Evolutionary conservation across 306 rosid species (phyloP), one percentile per base, ranked within the genome.

Genomic region (Prinsepia uniflora): DNA sequence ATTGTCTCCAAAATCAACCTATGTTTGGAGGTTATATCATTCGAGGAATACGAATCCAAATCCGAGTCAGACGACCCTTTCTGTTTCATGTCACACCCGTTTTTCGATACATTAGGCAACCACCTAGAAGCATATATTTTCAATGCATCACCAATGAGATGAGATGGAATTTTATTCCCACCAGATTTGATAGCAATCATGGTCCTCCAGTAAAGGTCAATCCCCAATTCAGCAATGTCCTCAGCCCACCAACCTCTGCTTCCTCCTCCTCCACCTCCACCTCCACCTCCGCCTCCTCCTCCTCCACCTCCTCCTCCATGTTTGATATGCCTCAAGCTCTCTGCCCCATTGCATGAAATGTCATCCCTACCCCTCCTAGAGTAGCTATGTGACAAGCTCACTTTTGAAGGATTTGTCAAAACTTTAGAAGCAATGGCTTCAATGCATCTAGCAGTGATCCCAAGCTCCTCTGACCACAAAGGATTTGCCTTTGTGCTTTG

Each of bases 191-290:
- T 84, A 7, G 90, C 92, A 55, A 95, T 84, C 96, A 91, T 87
- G 68, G 90, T 85, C 74, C 99, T 89, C 99, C 97, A 95, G 49
- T 86, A 95, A 10, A 95, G 90, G 79, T 91, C 99, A 75, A 95
- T 86, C 76, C 96, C 87, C 74, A 95, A 68, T 78, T 95, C 99
- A 56, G 99, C 96, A 41, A 95, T 73, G 71, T 95, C 99, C 75
- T 91, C 96, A 71, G 89, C 99, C 99, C 99, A 95, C 97, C 99
- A 95, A 10, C 97, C 99, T 49, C 76, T 86, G 72, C 72, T 81
- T 65, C 76, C 79, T 45, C 85, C 75, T 66, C 57, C 18, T 7
- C 30, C 30, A 24, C 30, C 30, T 24, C 30, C 30, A 24, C 30
- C 30, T 24, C 30, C 30, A 10, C 97, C 99, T 49, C 76, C 84